phyloP scores from a whole-genome alignment of 1,139 yeast genomes.

The Kodamaea anthophila region DNA sequence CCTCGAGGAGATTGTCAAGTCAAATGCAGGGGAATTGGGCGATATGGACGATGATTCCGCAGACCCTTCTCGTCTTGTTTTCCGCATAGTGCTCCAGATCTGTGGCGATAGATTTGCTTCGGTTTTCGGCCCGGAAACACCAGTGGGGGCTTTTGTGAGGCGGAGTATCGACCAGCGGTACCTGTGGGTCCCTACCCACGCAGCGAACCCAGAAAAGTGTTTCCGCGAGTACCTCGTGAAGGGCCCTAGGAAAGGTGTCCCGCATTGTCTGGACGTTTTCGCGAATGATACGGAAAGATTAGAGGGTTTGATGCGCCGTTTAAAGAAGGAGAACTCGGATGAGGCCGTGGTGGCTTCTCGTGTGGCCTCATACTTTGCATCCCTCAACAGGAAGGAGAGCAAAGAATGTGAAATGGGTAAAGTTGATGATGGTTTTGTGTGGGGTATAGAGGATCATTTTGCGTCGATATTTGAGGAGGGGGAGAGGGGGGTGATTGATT shows the following conservation, averaged over 20 bases:
- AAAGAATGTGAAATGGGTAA: neutral
- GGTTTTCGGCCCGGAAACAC: constrained; percentile 11
- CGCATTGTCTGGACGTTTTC: constrained; percentile 3
- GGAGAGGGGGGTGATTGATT: constrained; percentile 31
- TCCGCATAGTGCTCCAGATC: constrained; percentile 21
- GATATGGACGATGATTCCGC: constrained; percentile 9
- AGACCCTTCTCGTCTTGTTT: constrained; percentile 17
- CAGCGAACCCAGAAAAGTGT: too few species aligned
- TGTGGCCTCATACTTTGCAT: too few species aligned
- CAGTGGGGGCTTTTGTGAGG: constrained; percentile 12
- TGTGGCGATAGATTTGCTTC: constrained; percentile 17
- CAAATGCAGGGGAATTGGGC: constrained; percentile 12
- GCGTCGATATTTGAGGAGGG: constrained; percentile 18
- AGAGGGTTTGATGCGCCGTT: constrained; percentile 5
- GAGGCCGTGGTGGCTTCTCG: constrained; percentile 11
- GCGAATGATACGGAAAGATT: constrained; percentile 2
- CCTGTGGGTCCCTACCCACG: constrained; percentile 6
- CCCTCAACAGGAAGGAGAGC: too few species aligned
- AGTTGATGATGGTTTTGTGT: constrained; percentile 6
- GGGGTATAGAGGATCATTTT: constrained; percentile 11
- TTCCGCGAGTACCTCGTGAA: constrained; percentile 7
- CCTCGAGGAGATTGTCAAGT: constrained; percentile 20
- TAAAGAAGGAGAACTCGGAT: constrained; percentile 20
- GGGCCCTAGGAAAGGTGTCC: constrained; percentile 2
- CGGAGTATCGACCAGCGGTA: constrained; percentile 11